Evolutionary conservation across 371 early-diverging fungal species (phyloP).

Genomic region (Amoeboradix gromovi): DNA sequence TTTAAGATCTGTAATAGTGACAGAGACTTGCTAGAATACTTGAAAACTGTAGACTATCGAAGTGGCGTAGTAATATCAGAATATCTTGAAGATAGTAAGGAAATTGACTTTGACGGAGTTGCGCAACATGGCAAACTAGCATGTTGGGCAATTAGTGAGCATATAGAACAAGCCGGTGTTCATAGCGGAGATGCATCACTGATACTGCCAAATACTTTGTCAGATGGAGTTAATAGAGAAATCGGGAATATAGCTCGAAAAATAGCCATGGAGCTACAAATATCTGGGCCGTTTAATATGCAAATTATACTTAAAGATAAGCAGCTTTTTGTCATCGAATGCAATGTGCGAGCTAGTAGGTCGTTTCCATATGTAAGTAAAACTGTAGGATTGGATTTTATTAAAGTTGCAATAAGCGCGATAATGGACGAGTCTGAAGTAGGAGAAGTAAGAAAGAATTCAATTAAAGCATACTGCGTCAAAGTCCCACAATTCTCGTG

Average conservation of each 20-base stretch:
- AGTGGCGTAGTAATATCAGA: slow-evolving; percentile 78
- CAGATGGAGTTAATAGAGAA: background rate
- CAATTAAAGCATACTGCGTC: slow-evolving; percentile 14
- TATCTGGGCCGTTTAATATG: slow-evolving; percentile 91
- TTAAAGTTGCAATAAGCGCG: slow-evolving; percentile 70
- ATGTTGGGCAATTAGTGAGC: slow-evolving; percentile 64
- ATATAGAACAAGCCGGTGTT: slow-evolving; percentile 85
- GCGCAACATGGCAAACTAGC: slow-evolving; percentile 57
- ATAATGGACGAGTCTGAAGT: slow-evolving; percentile 43
- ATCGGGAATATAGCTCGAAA: slow-evolving; percentile 60
- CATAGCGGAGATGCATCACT: slow-evolving; percentile 89
- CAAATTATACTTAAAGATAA: slow-evolving; percentile 72
- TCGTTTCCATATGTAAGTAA: slow-evolving; percentile 85
- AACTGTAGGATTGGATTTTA: slow-evolving; percentile 55
- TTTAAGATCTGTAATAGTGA: slow-evolving; percentile 70
- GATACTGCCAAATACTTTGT: slow-evolving; percentile 13
- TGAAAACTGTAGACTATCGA: slow-evolving; percentile 51
- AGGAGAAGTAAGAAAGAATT: background rate
- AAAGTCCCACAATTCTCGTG: slow-evolving; percentile 90
- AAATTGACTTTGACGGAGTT: slow-evolving; percentile 84
- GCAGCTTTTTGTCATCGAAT: slow-evolving; percentile 85
- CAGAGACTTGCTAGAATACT: slow-evolving; percentile 40
- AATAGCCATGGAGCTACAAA: slow-evolving; percentile 58
- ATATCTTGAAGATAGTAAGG: slow-evolving; percentile 75
- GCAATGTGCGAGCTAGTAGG: slow-evolving; percentile 76